These are phyloP conservation scores for Brasenia schreberi DNA, from an alignment of 164 flowering plant species.

Conservation along the genomic window DNA sequence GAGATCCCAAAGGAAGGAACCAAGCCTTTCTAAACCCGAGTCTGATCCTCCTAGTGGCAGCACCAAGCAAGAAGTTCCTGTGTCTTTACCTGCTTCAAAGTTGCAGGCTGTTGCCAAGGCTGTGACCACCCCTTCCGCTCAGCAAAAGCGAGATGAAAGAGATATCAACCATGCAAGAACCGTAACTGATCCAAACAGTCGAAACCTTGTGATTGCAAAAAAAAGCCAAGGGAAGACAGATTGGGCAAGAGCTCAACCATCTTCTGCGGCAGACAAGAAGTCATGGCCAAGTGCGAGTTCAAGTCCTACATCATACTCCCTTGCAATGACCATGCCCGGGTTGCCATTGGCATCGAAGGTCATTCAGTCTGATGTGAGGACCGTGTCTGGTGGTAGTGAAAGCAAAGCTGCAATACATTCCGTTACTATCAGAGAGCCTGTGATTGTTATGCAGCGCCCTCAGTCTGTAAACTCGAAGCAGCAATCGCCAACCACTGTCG, in stretches of 20 bases:
- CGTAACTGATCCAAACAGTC: conserved; percentile 23
- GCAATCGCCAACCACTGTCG: conserved; percentile 15
- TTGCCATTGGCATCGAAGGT: conserved; percentile 9
- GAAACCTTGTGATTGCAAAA: conserved; percentile 3
- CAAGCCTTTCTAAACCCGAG: not conserved
- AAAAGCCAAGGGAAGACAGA: conserved; percentile 17
- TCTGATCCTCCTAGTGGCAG: conserved; percentile 9
- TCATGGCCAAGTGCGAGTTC: conserved; percentile 32
- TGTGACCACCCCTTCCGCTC: not conserved
- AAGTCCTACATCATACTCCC: conserved; percentile 26
- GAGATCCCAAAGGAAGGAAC: conserved; percentile 41
- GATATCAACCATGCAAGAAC: conserved; percentile 56
- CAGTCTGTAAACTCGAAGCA: conserved; percentile 36
- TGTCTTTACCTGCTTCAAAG: not conserved
- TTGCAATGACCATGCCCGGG: conserved; percentile 20
- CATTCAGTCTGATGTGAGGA: conserved; percentile 25
- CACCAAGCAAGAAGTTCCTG: conserved; percentile 13
- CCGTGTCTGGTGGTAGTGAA: conserved; percentile 30
- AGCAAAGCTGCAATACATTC: conserved; percentile 24
- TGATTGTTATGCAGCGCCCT: conserved; percentile 69
- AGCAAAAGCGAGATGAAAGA: conserved; percentile 45
- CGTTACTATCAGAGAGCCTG: conserved; percentile 47
- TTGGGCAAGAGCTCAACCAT: conserved; percentile 21
- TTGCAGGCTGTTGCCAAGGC: not conserved
- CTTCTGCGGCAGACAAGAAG: conserved; percentile 30